Conservation (phyloP, 768 basidiomycete species). For the Podaxis sp. region DNA sequence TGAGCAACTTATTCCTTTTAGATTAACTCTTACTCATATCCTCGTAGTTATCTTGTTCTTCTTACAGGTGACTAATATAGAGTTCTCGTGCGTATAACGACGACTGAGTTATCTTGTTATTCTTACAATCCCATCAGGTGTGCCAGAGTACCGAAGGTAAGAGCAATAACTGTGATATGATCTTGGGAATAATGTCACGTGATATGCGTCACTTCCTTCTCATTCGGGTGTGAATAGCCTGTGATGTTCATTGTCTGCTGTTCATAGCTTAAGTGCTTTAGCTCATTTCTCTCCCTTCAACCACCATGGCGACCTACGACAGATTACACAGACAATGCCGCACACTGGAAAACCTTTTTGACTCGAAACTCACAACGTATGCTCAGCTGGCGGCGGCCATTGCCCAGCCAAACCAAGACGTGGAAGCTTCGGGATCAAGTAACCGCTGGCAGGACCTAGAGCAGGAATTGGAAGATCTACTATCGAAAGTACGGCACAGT, state of each 20-base stretch:
- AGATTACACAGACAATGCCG: slow-evolving; percentile 87
- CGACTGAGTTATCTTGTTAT: too few species aligned
- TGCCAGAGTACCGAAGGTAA: too few species aligned
- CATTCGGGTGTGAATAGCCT: background rate
- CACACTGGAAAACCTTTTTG: slow-evolving; percentile 89
- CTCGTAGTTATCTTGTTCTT: too few species aligned
- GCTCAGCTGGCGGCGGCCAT: slow-evolving; percentile 75
- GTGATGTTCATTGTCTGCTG: background rate
- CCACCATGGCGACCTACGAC: slow-evolving; percentile 75
- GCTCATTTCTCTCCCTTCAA: background rate
- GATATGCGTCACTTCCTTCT: background rate
- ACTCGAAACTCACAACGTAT: slow-evolving; percentile 88
- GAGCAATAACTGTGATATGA: too few species aligned
- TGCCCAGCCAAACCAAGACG: slow-evolving; percentile 48
- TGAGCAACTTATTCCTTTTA: too few species aligned
- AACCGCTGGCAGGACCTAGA: slow-evolving; percentile 83
- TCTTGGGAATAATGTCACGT: background rate
- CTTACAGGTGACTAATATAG: too few species aligned
- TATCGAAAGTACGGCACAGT: slow-evolving; percentile 62
- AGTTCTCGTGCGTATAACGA: too few species aligned
- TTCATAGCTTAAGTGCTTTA: background rate
- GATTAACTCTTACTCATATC: too few species aligned
- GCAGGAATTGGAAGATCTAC: slow-evolving; percentile 77
- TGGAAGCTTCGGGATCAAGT: slow-evolving; percentile 66
- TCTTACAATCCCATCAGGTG: too few species aligned